A percentile compares a stretch with the other conserved stretches of the same genome.
Evolutionary conservation across 768 basidiomycete species (phyloP).

Genomic region (Auriscalpium orientale): DNA sequence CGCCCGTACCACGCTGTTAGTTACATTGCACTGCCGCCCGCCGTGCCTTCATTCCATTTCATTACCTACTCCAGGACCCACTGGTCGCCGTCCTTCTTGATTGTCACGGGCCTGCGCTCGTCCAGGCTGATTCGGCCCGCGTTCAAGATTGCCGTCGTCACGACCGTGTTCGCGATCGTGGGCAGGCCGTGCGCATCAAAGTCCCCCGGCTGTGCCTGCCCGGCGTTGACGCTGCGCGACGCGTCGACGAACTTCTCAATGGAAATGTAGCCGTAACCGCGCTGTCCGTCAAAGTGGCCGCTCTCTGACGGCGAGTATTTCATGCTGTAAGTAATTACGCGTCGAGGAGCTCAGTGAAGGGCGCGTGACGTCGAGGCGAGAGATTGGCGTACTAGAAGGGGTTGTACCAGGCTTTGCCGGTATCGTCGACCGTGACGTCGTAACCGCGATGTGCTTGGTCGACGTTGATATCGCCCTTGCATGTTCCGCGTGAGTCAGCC

Average conservation of each 20-base stretch:
- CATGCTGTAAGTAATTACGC: conserved; percentile 47
- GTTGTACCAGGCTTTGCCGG: conserved; percentile 81
- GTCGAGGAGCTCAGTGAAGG: neutral
- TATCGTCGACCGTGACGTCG: conserved; percentile 79
- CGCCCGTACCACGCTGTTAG: no score
- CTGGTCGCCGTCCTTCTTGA: conserved; percentile 54
- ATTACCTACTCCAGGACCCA: conserved; percentile 60
- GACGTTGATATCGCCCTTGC: conserved; percentile 81
- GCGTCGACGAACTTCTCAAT: conserved; percentile 91
- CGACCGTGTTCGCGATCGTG: conserved; percentile 82
- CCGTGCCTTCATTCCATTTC: no score
- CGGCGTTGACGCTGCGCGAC: conserved; percentile 69
- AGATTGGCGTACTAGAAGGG: conserved; percentile 71
- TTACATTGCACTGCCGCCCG: no score
- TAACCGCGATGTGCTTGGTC: conserved; percentile 95
- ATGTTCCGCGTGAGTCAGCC: neutral
- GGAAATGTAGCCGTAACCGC: conserved; percentile 86
- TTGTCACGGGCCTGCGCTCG: conserved; percentile 77
- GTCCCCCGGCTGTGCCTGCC: conserved; percentile 53
- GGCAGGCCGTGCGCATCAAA: conserved; percentile 79
- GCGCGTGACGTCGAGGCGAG: neutral
- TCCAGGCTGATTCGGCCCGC: conserved; percentile 87
- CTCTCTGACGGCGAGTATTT: conserved; percentile 90
- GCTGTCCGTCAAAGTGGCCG: conserved; percentile 91
- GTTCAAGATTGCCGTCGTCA: conserved; percentile 82